These are phyloP conservation scores for Aspergillus sp. DNA, from an alignment of 2,329 filamentous ascomycete species.

Conservation along the genomic window DNA sequence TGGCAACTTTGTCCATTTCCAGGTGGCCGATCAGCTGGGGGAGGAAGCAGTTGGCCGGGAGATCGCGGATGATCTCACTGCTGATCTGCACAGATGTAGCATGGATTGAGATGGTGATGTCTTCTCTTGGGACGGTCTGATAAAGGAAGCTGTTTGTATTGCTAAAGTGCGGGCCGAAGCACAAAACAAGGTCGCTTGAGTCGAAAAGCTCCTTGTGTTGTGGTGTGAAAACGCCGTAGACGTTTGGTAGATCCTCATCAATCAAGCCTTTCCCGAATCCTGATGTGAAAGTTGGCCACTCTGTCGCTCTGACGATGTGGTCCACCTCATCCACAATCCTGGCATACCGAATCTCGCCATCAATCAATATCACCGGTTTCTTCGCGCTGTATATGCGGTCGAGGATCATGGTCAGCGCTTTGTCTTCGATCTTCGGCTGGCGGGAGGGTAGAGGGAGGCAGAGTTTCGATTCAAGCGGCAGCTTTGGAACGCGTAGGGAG, in stretches of 20 bases:
- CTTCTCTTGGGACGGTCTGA: slow-evolving; percentile 72
- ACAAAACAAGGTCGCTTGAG: slow-evolving; percentile 38
- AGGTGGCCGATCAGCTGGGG: slow-evolving; percentile 65
- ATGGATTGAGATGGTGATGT: slow-evolving; percentile 80
- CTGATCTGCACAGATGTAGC: slow-evolving; percentile 70
- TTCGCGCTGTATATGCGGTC: slow-evolving; percentile 44
- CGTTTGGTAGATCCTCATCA: slow-evolving; percentile 47
- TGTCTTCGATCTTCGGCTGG: slow-evolving; percentile 6
- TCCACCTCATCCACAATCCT: slow-evolving; percentile 43
- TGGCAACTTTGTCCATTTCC: slow-evolving; percentile 54
- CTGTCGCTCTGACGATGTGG: slow-evolving; percentile 42
- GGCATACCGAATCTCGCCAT: slow-evolving; percentile 46
- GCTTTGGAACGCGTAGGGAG: slow-evolving; percentile 17
- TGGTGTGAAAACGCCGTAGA: slow-evolving; percentile 48
- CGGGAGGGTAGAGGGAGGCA: slow-evolving; percentile 4
- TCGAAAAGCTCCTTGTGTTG: slow-evolving; percentile 30
- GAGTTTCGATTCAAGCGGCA: slow-evolving; percentile 13
- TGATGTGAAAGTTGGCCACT: slow-evolving; percentile 49
- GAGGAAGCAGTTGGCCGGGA: slow-evolving; percentile 77
- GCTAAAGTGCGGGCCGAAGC: slow-evolving; percentile 44
- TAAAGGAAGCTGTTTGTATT: slow-evolving; percentile 65
- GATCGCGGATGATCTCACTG: slow-evolving; percentile 74
- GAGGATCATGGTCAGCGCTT: slow-evolving; percentile 34
- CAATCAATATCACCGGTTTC: slow-evolving; percentile 52
- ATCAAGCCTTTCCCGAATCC: slow-evolving; percentile 52